Conservation (phyloP, 805 yeast species). For the Candida endomychidarum region DNA sequence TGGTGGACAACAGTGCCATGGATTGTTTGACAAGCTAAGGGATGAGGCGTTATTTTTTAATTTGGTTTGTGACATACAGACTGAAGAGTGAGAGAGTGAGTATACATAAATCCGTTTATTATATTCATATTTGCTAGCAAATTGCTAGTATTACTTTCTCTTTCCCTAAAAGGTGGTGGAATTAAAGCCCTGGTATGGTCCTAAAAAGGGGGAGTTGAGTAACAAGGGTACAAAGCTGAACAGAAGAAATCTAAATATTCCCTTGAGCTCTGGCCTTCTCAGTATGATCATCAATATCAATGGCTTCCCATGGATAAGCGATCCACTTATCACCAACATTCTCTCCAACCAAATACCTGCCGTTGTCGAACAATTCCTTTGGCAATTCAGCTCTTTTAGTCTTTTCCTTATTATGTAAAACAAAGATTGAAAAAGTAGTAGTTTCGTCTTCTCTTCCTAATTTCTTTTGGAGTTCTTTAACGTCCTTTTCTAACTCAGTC, state of each 20-base stretch:
- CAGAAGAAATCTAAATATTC: constrained; percentile 26
- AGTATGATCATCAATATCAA: constrained; percentile 77
- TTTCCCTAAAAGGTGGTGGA: too few species aligned
- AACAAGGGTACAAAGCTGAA: too few species aligned
- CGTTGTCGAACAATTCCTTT: constrained; percentile 56
- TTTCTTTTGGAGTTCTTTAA: constrained; percentile 56
- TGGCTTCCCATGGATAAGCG: constrained; percentile 89
- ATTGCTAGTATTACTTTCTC: too few species aligned
- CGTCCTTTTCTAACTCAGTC: constrained; percentile 66
- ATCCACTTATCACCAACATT: constrained; percentile 80
- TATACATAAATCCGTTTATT: too few species aligned
- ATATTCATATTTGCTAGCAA: too few species aligned
- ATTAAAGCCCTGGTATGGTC: too few species aligned
- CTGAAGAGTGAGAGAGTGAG: too few species aligned
- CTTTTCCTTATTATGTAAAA: constrained; percentile 80
- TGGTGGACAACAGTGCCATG: too few species aligned
- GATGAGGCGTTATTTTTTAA: too few species aligned
- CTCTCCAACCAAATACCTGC: constrained; percentile 70
- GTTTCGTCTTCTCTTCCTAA: constrained; percentile 57
- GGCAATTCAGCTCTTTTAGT: constrained; percentile 77
- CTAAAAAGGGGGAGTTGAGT: too few species aligned
- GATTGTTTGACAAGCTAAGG: too few species aligned
- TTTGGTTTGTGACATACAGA: too few species aligned
- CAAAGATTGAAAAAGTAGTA: constrained; percentile 74
- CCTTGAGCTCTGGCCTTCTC: constrained; percentile 65